Base-by-base conservation (phyloP, 1,284 basidiomycete species). In the Fomitopsis betulina region DNA sequence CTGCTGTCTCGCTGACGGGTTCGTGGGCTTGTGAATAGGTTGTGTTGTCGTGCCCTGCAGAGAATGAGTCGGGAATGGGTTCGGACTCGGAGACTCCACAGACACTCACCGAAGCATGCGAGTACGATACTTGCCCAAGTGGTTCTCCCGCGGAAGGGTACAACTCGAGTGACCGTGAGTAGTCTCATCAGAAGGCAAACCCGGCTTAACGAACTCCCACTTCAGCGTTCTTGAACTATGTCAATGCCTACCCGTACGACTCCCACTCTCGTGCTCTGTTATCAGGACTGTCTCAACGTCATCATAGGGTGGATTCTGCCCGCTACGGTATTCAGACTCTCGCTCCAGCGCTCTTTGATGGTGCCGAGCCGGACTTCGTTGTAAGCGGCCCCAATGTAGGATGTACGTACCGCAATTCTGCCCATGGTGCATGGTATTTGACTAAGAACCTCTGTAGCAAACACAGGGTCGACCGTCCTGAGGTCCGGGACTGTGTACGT, bases 311-410 rank as follows among this genome's bases (percentile, higher is more conserved):
- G 5, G 79, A 81, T 60, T 69, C 79, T 2, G 78, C 75, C 5
- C 67, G 71, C 10, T 78, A 72, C 62, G 81, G 80, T 0, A 78
- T 83, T 19, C 75, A 82, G 63, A 79, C 75, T 0, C 68, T 82
- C 12, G 70, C 77, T 3, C 79, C 80, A 0, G 64, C 73, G 54
- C 75, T 78, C 62, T 78, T 80, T 60, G 35, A 45, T 25, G 54
- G 75, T 3, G 61, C 65, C 13, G 60, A 61, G 27, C 82, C 82
- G 0, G 81, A 83, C 57, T 71, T 85, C 33, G 75, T 83, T 6
- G 72, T 85, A 10, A 75, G 76, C 57, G 65, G 64, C 2, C 65
- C 64, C 2, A 67, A 67, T n/a, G 54, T 66, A 25, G 66, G 66
- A 37, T 57, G 63, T 66, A 38, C 33, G 63, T 58, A 15, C 21